Base-by-base conservation (phyloP, 352 stramenopile species). In the Saprolegnia parasitica region DNA sequence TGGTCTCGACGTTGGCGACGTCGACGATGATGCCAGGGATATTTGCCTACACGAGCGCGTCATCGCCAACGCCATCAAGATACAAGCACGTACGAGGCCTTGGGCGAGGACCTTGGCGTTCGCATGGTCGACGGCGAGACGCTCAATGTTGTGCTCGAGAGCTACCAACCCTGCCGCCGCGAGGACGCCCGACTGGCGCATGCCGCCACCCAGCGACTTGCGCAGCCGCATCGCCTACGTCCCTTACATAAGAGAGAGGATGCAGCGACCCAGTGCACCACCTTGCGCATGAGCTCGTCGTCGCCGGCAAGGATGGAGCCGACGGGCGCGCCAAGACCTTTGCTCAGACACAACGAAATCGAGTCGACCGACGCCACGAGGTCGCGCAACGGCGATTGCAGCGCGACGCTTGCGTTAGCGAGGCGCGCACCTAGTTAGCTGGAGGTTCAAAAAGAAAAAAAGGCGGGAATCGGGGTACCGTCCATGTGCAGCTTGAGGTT, bases 151-250 rank as follows among this genome's bases (percentile, higher is more conserved):
- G 80, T 91, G 86, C 55, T 92, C 81, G 16, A 99, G 75, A 11
- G 93, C 93, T 72, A 93, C 93, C 55, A 98, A 78, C 13, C 91
- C 96, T 49, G 96, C 96, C 0, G 93, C 84, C 10, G 96, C 96
- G 58, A 99, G 85, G 26, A 99, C 74, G 40, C 96, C 96, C 1
- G 81, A 83, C 76, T 99, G 97, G 23, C 97, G 89, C 97, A 99
- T 99, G 6, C 96, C 96, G 45, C 97, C 97, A 15, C 97, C 97
- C 16, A 98, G 85, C 40, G 92, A 95, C 81, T 99, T 99, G 40
- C 97, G 80, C 73, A 98, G 75, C 21, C 96, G 86, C 65, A 78
- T 88, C 11, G 96, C 96, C 63, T 96, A 60, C 46, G 29, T 40
- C 68, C 15, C 23, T 71, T 23, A 4, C 18, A 40, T 0, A 54